A percentile compares a stretch with the other conserved stretches of the same genome.
These are phyloP conservation scores for Blastobotrys ciferrii DNA, from an alignment of 1,139 yeast genomes.

Conservation along the genomic window DNA sequence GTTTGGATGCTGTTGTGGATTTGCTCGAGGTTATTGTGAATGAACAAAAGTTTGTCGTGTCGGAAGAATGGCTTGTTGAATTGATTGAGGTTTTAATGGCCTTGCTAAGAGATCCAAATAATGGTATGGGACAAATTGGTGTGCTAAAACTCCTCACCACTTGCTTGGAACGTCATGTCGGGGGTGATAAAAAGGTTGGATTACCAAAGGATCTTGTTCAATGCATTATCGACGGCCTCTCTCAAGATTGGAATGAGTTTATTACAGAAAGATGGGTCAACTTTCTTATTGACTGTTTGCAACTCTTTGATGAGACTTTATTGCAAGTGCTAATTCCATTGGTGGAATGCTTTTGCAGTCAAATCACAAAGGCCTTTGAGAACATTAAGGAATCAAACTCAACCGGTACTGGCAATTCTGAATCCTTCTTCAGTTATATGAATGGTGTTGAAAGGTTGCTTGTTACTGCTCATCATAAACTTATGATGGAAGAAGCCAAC, in stretches of 20 bases:
- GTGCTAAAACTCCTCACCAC: slow-evolving; percentile 13
- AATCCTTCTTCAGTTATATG: slow-evolving; percentile 48
- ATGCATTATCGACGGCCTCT: slow-evolving; percentile 43
- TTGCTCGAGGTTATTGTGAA: slow-evolving; percentile 10
- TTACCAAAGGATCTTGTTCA: slow-evolving; percentile 21
- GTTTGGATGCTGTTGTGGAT: background rate
- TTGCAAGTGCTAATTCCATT: slow-evolving; percentile 52
- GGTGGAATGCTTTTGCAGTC: slow-evolving; percentile 50
- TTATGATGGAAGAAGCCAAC: slow-evolving; percentile 40
- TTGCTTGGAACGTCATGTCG: slow-evolving; percentile 6
- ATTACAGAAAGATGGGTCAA: slow-evolving; percentile 50
- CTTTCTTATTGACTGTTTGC: slow-evolving; percentile 46
- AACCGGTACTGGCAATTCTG: slow-evolving; percentile 8
- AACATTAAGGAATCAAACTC: slow-evolving; percentile 21
- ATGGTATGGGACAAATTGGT: slow-evolving; percentile 15
- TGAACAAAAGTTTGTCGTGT: background rate
- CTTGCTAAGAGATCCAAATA: slow-evolving; percentile 9
- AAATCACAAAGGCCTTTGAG: slow-evolving; percentile 43
- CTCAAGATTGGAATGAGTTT: slow-evolving; percentile 36
- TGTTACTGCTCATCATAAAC: slow-evolving; percentile 54
- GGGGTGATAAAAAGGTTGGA: background rate
- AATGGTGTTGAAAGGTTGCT: slow-evolving; percentile 67
- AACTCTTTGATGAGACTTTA: slow-evolving; percentile 50
- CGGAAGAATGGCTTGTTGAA: background rate
- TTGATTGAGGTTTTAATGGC: slow-evolving; percentile 10